phyloP scores from a whole-genome alignment of 768 basidiomycete species.

The Naganishia randhawae region DNA sequence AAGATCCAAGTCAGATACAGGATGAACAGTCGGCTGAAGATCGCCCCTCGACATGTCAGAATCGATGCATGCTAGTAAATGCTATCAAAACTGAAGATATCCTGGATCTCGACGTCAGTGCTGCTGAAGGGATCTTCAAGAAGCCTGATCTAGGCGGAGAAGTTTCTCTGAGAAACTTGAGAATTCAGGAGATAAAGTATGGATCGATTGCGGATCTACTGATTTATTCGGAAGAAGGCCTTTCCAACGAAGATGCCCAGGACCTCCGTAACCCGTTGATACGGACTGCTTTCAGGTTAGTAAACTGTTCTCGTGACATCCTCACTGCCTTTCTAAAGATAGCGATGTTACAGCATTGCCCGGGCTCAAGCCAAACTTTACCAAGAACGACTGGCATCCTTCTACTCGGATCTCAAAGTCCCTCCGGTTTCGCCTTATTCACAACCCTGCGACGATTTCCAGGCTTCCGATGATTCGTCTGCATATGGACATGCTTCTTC shows the following conservation, averaged over 20 bases:
- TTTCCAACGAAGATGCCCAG: conserved; percentile 14
- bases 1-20: conserved; percentile 28
- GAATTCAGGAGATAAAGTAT: conserved; percentile 51
- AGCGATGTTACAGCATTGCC: conserved; percentile 35
- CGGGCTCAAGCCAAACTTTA: conserved; percentile 46
- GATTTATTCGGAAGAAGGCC: conserved; percentile 39
- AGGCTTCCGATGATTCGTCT: neutral
- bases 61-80: conserved; percentile 22
- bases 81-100: conserved; percentile 24
- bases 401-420: conserved; percentile 17
- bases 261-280: conserved; percentile 29
- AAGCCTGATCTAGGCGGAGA: conserved; percentile 39
- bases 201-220: conserved; percentile 50
- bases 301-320: neutral
- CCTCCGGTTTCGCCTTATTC: neutral
- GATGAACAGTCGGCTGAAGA: neutral
- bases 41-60: conserved; percentile 7
- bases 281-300: conserved; percentile 43
- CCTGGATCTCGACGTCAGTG: conserved; percentile 21
- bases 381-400: conserved; percentile 35
- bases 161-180: conserved; percentile 48
- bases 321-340: neutral
- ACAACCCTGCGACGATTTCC: conserved; percentile 6
- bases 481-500: no score
- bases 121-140: conserved; percentile 35